phyloP scores from a whole-genome alignment of 495 filamentous ascomycete species.

The Daldinia loculata region DNA sequence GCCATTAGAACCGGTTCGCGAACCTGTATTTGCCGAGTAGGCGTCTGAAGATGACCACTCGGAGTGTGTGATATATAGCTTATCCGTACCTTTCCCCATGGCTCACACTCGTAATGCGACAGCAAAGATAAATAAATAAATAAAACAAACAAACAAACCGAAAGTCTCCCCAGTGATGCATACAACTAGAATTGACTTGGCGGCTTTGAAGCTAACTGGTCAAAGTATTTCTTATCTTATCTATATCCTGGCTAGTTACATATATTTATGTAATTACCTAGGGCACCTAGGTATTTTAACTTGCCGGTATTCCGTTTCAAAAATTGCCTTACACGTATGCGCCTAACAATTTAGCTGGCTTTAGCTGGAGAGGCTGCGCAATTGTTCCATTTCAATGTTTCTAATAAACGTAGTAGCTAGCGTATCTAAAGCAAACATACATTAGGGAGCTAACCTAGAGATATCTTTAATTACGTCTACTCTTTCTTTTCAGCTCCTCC shows the following conservation, averaged over 20 bases:
- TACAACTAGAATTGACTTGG: not conserved
- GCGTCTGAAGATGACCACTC: conserved; percentile 95
- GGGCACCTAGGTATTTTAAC: not conserved
- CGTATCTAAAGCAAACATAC: not conserved
- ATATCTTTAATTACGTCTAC: not conserved
- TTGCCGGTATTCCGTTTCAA: not conserved
- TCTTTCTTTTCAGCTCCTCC: not conserved
- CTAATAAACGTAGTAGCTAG: not conserved
- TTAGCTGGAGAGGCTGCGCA: not conserved
- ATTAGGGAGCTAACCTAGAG: not conserved
- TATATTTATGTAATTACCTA: conserved; percentile 2
- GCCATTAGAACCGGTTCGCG: conserved; percentile 57
- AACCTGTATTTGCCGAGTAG: conserved; percentile 76
- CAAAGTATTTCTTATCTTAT: conserved; percentile 35
- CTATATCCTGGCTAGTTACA: conserved; percentile 5
- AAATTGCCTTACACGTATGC: conserved; percentile 12
- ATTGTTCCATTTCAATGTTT: not conserved
- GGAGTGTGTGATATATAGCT: conserved; percentile 92
- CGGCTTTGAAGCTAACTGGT: conserved; percentile 8
- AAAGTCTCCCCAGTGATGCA: conserved; percentile 6
- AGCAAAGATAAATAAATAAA: conserved; percentile 4
- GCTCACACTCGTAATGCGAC: conserved; percentile 16
- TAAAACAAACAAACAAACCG: conserved; percentile 2
- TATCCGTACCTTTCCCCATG: conserved; percentile 69
- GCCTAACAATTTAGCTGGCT: not conserved